Evolutionary conservation across 2,329 filamentous ascomycete genomes (phyloP).

Genomic region (Fusarium sp.): DNA sequence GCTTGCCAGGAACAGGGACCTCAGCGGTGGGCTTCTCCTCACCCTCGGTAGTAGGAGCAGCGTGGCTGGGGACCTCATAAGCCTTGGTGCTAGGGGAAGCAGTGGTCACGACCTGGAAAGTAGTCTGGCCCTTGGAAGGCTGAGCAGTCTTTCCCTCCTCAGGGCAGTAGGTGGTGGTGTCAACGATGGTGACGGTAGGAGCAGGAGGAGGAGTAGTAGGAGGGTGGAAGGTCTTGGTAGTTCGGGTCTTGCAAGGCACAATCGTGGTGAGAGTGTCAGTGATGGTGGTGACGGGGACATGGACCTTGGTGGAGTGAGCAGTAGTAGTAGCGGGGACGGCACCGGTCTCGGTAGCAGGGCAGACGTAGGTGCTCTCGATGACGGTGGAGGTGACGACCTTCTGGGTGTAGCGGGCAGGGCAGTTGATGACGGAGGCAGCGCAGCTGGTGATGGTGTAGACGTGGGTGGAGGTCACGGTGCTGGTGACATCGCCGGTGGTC

Average conservation of each 20-base stretch:
- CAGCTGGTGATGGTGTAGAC: conserved; percentile 51
- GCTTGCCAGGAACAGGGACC: neutral
- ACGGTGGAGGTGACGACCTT: conserved; percentile 45
- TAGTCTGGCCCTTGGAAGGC: conserved; percentile 1
- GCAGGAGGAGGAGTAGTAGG: conserved; percentile 32
- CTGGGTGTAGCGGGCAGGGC: conserved; percentile 51
- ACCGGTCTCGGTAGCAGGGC: conserved; percentile 36
- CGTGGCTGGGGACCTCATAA: neutral
- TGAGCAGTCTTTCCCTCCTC: conserved; percentile 10
- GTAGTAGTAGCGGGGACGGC: conserved; percentile 17
- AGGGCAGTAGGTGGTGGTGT: conserved; percentile 33
- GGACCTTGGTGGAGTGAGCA: conserved; percentile 5
- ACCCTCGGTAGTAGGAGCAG: neutral
- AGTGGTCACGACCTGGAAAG: conserved; percentile 10
- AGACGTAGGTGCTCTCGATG: conserved; percentile 35
- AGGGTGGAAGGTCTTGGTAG: conserved; percentile 40
- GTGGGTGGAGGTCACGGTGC: conserved; percentile 41
- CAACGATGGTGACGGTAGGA: conserved; percentile 37
- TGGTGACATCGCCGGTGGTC: conserved; percentile 33
- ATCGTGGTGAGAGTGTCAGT: conserved; percentile 42
- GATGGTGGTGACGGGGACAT: conserved; percentile 34
- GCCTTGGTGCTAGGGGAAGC: neutral
- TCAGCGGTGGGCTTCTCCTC: conserved; percentile 2
- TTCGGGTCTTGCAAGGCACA: conserved; percentile 41
- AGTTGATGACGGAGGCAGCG: conserved; percentile 52